Base-by-base conservation (phyloP, 1,284 basidiomycete genomes). In the Grifola frondosa region DNA sequence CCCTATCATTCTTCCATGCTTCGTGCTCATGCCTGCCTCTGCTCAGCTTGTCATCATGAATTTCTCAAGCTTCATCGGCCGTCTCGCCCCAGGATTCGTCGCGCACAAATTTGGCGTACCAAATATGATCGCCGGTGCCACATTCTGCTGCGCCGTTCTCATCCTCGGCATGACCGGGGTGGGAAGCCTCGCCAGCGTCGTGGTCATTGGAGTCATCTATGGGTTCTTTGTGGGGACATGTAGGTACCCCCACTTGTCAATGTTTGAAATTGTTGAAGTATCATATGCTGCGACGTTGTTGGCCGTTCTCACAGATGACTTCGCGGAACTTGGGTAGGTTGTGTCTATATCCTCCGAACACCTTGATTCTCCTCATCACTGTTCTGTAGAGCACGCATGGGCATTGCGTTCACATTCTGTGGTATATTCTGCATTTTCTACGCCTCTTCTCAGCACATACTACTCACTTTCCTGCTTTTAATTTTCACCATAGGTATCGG, bases 121-220 rank as follows among this genome's bases (percentile, higher is more conserved):
- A 21, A 54, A 49, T 15, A 40, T 51, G 32, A 30, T 45, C 21
- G 28, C 48, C 8, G 21, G 32, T 4, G 38, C 37, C 12, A 36
- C 42, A 15, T 40, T 53, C 25, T 12, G 29, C 20, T 48, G 41
- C 21, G 45, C 40, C 6, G 46, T 43, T 3, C 25, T 50, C 13
- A 46, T 55, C 15, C 34, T 56, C 35, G 39, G 44, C 29, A 46
- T 58, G 44, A 46, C 57, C 13, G 57, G 44, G 4, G 39, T 56
- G 6, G 21, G 34, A n/a, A 53, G 30, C 31, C 40, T 49, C 26
- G 50, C 52, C 7, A 55, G 52, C 38, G 49, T 53, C 25, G 44
- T 54, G 16, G 46, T 53, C 23, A 45, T 58, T n/a, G 51, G 30
- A 5, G 21, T 55, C 37, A 49, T 58, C 37, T 58, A 50, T 28